phyloP scores from a whole-genome alignment of 148 eudicot species.

The Tetragonia tetragonoides region DNA sequence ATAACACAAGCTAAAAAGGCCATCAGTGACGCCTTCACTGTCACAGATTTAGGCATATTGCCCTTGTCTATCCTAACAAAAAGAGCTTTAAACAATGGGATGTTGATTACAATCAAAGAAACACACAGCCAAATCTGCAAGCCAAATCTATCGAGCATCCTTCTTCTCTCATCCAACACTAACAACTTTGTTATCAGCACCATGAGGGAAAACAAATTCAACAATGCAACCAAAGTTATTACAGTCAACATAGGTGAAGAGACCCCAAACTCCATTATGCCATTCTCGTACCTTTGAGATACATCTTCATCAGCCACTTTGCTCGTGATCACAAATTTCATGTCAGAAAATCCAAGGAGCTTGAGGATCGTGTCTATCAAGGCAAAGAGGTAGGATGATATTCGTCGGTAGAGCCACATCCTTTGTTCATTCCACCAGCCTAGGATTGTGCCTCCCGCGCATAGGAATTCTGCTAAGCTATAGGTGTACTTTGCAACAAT shows the following conservation, averaged over 20 bases:
- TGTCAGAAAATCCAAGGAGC: constrained; percentile 41
- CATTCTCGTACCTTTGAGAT: constrained; percentile 48
- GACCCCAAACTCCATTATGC: constrained; percentile 72
- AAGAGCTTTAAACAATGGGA: constrained; percentile 57
- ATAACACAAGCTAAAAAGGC: constrained; percentile 43
- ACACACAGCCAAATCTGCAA: constrained; percentile 57
- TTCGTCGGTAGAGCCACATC: constrained; percentile 84
- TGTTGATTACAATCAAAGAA: constrained; percentile 47
- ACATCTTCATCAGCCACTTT: constrained; percentile 55
- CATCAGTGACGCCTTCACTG: constrained; percentile 37
- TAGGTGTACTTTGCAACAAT: constrained; percentile 30
- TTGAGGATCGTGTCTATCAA: constrained; percentile 39
- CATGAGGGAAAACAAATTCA: constrained; percentile 48
- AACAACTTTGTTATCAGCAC: constrained; percentile 21
- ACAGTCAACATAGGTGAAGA: constrained; percentile 59
- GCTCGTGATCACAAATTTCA: constrained; percentile 50
- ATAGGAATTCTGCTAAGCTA: constrained; percentile 55
- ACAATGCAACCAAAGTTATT: constrained; percentile 46
- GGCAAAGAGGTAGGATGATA: constrained; percentile 65
- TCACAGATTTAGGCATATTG: constrained; percentile 56
- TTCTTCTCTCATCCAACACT: background rate
- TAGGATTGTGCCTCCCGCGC: constrained; percentile 47
- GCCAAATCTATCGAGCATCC: constrained; percentile 23
- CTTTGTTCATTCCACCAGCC: constrained; percentile 96
- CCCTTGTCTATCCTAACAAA: constrained; percentile 70